phyloP scores from a whole-genome alignment of 108 stramenopile genomes.

The Fistulifera solaris region DNA sequence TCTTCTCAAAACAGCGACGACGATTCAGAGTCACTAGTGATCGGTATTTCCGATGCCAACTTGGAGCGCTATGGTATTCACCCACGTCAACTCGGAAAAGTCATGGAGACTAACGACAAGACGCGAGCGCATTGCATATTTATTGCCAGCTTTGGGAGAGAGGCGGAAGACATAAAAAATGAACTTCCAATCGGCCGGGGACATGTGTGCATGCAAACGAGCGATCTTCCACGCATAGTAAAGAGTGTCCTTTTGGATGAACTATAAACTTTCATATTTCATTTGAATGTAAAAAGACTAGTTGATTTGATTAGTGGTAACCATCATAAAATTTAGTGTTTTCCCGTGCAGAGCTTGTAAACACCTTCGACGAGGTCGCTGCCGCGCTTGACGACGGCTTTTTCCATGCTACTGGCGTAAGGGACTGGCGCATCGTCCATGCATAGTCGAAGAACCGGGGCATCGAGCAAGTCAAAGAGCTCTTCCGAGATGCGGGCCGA shows the following conservation, averaged over 20 bases:
- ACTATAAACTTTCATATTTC: no score
- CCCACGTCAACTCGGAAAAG: conserved; percentile 32
- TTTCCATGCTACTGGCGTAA: conserved; percentile 93
- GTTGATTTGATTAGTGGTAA: no score
- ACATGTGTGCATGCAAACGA: conserved; percentile 48
- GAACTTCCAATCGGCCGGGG: conserved; percentile 48
- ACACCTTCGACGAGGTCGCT: conserved; percentile 82
- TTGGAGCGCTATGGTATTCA: conserved; percentile 73
- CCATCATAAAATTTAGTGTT: conserved; percentile 27
- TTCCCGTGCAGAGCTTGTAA: conserved; percentile 67
- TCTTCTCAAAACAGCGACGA: conserved; percentile 23
- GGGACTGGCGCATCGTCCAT: conserved; percentile 98
- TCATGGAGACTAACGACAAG: conserved; percentile 23
- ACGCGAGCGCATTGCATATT: conserved; percentile 56
- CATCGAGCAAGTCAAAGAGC: conserved; percentile 92
- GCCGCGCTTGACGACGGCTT: conserved; percentile 90
- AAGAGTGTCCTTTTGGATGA: conserved; percentile 33
- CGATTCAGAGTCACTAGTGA: conserved; percentile 31
- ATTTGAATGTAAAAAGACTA: no score
- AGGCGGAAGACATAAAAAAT: conserved; percentile 35
- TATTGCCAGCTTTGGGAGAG: conserved; percentile 61
- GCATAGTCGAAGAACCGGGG: conserved; percentile 91
- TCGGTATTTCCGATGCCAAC: conserved; percentile 83
- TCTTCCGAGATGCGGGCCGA: conserved; percentile 91
- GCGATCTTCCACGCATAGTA: conserved; percentile 48